Conservation (phyloP, 148 eudicot genomes). For the Fagopyrum tataricum region DNA sequence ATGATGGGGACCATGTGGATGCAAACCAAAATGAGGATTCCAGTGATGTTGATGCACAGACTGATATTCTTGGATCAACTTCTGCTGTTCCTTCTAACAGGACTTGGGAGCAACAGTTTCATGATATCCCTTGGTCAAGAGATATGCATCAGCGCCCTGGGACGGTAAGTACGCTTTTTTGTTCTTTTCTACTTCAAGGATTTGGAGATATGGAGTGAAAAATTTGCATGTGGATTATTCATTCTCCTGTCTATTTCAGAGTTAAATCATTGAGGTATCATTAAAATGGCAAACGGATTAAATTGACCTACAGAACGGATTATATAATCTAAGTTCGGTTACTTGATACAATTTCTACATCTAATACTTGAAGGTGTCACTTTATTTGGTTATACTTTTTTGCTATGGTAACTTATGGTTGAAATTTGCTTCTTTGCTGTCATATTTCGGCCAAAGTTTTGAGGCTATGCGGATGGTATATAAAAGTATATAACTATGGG, state of each 20-base stretch:
- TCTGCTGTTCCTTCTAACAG: constrained; percentile 28
- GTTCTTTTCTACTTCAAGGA: not conserved
- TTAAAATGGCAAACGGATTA: not conserved
- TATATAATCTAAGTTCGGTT: not conserved
- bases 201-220: not conserved
- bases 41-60: constrained; percentile 26
- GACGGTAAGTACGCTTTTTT: constrained; percentile 39
- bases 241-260: not conserved
- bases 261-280: not conserved
- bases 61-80: constrained; percentile 21
- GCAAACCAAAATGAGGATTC: constrained; percentile 28
- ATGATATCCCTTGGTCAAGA: constrained; percentile 33
- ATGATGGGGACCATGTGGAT: constrained; percentile 33
- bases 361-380: not conserved
- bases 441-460: not conserved
- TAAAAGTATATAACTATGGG: not conserved
- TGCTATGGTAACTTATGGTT: not conserved
- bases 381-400: not conserved
- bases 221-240: not conserved
- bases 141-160: constrained; percentile 34
- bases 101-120: constrained; percentile 39
- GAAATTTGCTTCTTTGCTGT: not conserved
- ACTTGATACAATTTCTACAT: not conserved
- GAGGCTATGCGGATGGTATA: not conserved
- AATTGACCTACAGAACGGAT: not conserved